Evolutionary conservation across 1,139 yeast species (phyloP).

Genomic region (Casaregolazyma suthepensis): DNA sequence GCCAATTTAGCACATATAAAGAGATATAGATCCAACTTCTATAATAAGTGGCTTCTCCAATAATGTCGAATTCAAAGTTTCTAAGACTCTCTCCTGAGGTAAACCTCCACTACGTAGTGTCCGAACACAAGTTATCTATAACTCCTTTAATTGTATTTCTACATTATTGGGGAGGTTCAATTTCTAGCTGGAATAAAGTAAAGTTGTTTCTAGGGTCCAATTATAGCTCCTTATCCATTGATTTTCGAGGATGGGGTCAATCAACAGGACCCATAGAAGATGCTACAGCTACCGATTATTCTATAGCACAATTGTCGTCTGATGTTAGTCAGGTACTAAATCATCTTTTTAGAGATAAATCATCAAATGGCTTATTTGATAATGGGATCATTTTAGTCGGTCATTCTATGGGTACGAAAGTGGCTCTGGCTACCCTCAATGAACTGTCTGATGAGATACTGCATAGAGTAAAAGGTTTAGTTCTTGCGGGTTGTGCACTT

Average conservation of each 20-base stretch:
- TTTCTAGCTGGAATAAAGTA: not conserved
- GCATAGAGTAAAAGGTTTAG: not conserved
- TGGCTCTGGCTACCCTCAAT: not conserved
- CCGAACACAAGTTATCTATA: not conserved
- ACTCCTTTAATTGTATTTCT: not conserved
- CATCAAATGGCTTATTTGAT: not conserved
- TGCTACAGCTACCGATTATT: not conserved
- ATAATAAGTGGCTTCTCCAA: no score
- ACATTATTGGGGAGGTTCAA: not conserved
- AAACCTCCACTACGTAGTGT: not conserved
- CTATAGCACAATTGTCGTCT: not conserved
- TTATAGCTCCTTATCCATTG: not conserved
- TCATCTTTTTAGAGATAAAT: not conserved
- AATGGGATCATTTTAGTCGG: not conserved
- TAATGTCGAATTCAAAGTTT: not conserved
- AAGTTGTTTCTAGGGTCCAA: not conserved
- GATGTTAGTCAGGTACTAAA: not conserved
- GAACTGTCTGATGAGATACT: not conserved
- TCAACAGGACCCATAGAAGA: not conserved
- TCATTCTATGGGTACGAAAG: not conserved
- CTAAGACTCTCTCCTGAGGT: not conserved
- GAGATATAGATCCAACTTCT: no score
- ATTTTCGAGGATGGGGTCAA: not conserved
- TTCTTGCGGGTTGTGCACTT: not conserved
- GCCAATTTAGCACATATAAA: not conserved